A percentile compares a stretch with the other conserved stretches of the same genome.
phyloP scores from a whole-genome alignment of 139 green algal species.

The Picochlorum costavermella region DNA sequence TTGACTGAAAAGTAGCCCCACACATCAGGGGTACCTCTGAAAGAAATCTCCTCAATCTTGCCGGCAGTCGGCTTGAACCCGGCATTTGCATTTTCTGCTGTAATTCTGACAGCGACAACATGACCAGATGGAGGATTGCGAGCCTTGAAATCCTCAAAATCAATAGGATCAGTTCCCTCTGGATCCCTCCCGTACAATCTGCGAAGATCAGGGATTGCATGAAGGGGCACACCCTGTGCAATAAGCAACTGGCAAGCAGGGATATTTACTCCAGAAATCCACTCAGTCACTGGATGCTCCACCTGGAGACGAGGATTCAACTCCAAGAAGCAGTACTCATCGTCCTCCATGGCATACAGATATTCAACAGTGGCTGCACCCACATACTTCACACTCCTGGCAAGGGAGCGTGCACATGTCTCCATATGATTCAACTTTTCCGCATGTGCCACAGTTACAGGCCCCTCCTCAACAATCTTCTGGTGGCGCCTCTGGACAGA shows the following conservation, averaged over 20 bases:
- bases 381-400: slow-evolving; percentile 81
- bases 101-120: slow-evolving; percentile 86
- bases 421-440: slow-evolving; percentile 69
- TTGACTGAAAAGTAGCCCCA: slow-evolving; percentile 98
- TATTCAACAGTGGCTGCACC: slow-evolving; percentile 95
- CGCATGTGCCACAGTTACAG: slow-evolving; percentile 56
- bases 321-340: slow-evolving; percentile 94
- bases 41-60: slow-evolving; percentile 84
- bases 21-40: slow-evolving; percentile 66
- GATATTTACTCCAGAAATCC: slow-evolving; percentile 90
- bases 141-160: slow-evolving; percentile 58
- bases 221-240: slow-evolving; percentile 86
- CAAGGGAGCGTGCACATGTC: slow-evolving; percentile 73
- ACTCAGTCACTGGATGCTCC: slow-evolving; percentile 98
- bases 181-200: slow-evolving; percentile 56
- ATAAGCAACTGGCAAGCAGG: slow-evolving; percentile 86
- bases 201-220: slow-evolving; percentile 78
- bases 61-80: slow-evolving; percentile 97
- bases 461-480: slow-evolving; percentile 97
- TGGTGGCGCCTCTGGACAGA: slow-evolving; percentile 92
- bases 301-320: slow-evolving; percentile 97
- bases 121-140: slow-evolving; percentile 51
- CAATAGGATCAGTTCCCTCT: slow-evolving; percentile 42
- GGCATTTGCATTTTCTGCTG: slow-evolving; percentile 86
- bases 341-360: slow-evolving; percentile 77